Conservation (phyloP, 306 rosid species). For the Notholithocarpus densiflorus region DNA sequence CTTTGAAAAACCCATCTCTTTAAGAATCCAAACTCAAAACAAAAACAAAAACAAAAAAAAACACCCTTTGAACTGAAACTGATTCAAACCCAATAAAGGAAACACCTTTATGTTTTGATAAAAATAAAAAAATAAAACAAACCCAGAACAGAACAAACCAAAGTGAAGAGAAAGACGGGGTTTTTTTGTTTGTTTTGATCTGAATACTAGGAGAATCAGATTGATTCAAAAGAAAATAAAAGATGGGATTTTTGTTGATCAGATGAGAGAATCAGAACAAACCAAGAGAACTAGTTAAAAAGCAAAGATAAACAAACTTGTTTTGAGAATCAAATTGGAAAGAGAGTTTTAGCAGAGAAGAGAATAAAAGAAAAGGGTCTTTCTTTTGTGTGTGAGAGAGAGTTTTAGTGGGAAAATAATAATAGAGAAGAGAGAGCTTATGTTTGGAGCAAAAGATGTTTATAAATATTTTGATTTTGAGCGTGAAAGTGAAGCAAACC, state of each 20-base stretch:
- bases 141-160: slow-evolving; percentile 7
- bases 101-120: neutral
- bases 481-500: neutral
- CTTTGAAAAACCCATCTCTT: slow-evolving; percentile 77
- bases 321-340: slow-evolving; percentile 21
- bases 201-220: slow-evolving; percentile 9
- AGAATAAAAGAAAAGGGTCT: slow-evolving; percentile 72
- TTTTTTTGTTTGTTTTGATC: neutral
- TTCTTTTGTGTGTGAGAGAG: slow-evolving; percentile 23
- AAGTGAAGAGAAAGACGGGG: slow-evolving; percentile 17
- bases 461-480: slow-evolving; percentile 19
- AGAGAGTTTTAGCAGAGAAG: slow-evolving; percentile 8
- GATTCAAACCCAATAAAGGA: neutral
- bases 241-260: slow-evolving; percentile 15
- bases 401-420: slow-evolving; percentile 26
- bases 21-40: neutral
- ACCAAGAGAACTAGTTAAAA: neutral
- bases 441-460: slow-evolving; percentile 3
- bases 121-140: neutral
- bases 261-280: slow-evolving; percentile 30
- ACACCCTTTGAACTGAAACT: neutral
- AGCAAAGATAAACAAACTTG: neutral
- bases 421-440: slow-evolving; percentile 28
- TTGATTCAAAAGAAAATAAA: slow-evolving; percentile 7
- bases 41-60: neutral